These are phyloP conservation scores for Cyclostephanos invisitatus DNA, from an alignment of 108 stramenopile species.

Conservation along the genomic window DNA sequence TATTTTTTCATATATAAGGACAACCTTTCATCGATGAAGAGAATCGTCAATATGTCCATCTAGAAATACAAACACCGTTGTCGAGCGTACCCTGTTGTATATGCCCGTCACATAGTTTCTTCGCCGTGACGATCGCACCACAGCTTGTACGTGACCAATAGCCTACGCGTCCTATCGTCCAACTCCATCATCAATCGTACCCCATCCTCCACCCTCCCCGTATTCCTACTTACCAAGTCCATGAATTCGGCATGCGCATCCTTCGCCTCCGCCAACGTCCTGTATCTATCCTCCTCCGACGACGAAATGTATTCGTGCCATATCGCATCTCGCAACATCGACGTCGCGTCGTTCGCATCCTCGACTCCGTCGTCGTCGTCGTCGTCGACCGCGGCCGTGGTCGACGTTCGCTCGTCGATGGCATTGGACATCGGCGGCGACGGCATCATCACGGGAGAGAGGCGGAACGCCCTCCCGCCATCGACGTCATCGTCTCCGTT, in stretches of 20 bases:
- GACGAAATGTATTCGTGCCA: not conserved
- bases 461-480: too few species aligned
- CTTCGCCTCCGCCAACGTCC: not conserved
- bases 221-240: not conserved
- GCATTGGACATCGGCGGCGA: not conserved
- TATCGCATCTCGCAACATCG: not conserved
- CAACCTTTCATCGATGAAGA: too few species aligned
- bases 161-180: not conserved
- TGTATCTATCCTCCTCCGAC: not conserved
- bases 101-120: too few species aligned
- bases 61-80: too few species aligned
- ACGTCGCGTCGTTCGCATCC: not conserved
- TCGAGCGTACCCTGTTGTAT: too few species aligned
- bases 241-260: not conserved
- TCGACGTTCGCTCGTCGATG: not conserved
- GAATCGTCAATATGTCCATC: too few species aligned
- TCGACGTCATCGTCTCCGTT: not conserved
- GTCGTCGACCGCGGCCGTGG: too few species aligned
- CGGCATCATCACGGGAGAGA: not conserved
- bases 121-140: not conserved
- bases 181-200: not conserved
- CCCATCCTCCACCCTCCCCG: not conserved
- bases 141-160: not conserved
- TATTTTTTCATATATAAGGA: too few species aligned
- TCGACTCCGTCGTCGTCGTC: conserved; percentile 11